Evolutionary conservation across 495 filamentous ascomycete genomes (phyloP), one percentile per base, ranked within the genome.

Genomic region (Penicillium bovifimosum): DNA sequence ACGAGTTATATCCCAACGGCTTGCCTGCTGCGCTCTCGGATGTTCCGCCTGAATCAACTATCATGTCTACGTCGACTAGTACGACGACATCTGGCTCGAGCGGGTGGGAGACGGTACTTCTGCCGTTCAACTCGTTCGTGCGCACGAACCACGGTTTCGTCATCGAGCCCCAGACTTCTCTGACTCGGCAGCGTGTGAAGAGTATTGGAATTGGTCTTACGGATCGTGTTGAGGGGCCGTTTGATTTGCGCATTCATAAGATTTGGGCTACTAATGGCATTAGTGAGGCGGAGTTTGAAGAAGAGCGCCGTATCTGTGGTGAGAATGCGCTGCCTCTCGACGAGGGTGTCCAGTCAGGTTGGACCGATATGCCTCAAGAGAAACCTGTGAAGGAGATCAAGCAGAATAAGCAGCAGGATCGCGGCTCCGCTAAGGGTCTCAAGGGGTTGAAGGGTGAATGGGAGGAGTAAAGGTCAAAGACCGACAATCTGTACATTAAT

Each of bases 61-160:
- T 75, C 36, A 68, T 76, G 5, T 66, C 63, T 16, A 64, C 69
- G 16, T 62, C 61, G 14, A 57, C 64, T 26, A 60, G 55, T 32
- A 49, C 59, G 10, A 72, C 61, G 1, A 70, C 70, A 0, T 68
- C 71, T 17, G 71, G 72, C 32, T 82, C 86, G 0, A 89, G 91
- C 3, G 79, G 90, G 59, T 98, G 93, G 93, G 91, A 98, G 76
- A 95, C 91, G 8, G 80, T 96, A 20, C 62, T 95, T 41, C 84
- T 98, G 46, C 87, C 87, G 36, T 92, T 90, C 76, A 84, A 84
- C 64, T 87, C 95, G 40, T 97, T 98, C 67, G 92, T 97, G 47
- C 81, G 95, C 45, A 98, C 95, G 31, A 96, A 96, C 66, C 77
- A 91, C 60, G 93, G 93, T 14, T 78, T 84, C 52, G 88, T 96